These are phyloP conservation scores for Xylariales sp. DNA, from an alignment of 2,329 filamentous ascomycete genomes.

Conservation along the genomic window DNA sequence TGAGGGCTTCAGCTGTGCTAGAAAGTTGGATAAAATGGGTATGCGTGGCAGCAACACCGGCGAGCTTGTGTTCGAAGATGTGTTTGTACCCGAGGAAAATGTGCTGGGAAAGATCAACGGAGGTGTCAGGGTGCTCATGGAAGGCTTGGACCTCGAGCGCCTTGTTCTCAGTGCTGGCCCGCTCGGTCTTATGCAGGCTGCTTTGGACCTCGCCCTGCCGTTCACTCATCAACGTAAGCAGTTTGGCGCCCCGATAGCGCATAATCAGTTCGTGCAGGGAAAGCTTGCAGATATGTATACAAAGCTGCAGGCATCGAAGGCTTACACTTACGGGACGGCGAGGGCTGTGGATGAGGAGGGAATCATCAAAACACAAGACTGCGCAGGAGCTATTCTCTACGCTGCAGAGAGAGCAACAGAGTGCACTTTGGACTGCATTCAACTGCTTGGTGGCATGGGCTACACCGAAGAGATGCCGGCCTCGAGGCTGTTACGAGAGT, in stretches of 20 bases:
- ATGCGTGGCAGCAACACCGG: conserved; percentile 98
- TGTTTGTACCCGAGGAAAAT: conserved; percentile 82
- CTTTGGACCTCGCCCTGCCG: conserved; percentile 77
- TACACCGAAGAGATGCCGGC: conserved; percentile 95
- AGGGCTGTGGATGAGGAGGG: conserved; percentile 72
- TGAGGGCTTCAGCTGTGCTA: conserved; percentile 77
- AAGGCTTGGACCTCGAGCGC: conserved; percentile 89
- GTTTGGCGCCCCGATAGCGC: conserved; percentile 80
- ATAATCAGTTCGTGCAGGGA: conserved; percentile 90
- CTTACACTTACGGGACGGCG: conserved; percentile 86
- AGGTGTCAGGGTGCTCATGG: conserved; percentile 90
- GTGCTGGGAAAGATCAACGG: conserved; percentile 75
- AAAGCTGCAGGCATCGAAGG: conserved; percentile 75
- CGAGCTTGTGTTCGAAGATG: conserved; percentile 84
- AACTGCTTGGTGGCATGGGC: conserved; percentile 90
- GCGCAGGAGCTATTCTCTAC: conserved; percentile 89
- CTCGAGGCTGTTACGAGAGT: conserved; percentile 74
- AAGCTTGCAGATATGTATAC: conserved; percentile 98
- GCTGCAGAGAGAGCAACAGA: conserved; percentile 89
- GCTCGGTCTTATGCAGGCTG: conserved; percentile 89
- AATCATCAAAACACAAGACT: conserved; percentile 78
- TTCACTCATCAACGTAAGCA: conserved; percentile 88
- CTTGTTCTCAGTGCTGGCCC: conserved; percentile 89
- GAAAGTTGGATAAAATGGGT: conserved; percentile 95
- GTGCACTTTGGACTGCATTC: conserved; percentile 80